phyloP scores from a whole-genome alignment of 148 eudicot genomes.

The Cornus florida region DNA sequence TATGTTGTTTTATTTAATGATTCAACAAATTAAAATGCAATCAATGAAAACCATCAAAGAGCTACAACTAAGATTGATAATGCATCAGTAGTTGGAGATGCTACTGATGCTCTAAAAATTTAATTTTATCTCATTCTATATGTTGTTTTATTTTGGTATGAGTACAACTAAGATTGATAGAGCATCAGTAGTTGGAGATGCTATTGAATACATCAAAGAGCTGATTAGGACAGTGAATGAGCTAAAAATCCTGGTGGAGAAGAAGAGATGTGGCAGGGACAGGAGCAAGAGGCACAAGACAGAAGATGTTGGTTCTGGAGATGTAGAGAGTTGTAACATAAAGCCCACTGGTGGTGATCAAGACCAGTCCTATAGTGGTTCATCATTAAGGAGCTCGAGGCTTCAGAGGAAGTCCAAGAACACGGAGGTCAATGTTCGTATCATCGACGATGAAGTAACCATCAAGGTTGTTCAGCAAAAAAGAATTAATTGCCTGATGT shows the following conservation, averaged over 20 bases:
- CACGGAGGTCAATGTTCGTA: slow-evolving; percentile 85
- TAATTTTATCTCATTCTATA: too few relatives aligned
- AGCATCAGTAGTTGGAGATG: slow-evolving; percentile 80
- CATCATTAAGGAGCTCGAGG: slow-evolving; percentile 75
- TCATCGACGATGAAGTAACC: slow-evolving; percentile 81
- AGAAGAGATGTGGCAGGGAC: slow-evolving; percentile 55
- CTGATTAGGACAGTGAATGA: slow-evolving; percentile 67
- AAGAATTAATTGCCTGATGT: too few relatives aligned
- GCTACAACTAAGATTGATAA: too few relatives aligned
- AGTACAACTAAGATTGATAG: slow-evolving; percentile 48
- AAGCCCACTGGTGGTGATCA: slow-evolving; percentile 37
- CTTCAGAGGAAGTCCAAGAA: slow-evolving; percentile 82
- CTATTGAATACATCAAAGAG: slow-evolving; percentile 75
- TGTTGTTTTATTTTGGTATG: too few relatives aligned
- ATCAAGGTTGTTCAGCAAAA: slow-evolving; percentile 86
- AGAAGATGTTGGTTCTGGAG: slow-evolving; percentile 26
- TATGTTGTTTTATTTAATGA: too few relatives aligned
- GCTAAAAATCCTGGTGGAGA: slow-evolving; percentile 67
- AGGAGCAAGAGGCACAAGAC: slow-evolving; percentile 62
- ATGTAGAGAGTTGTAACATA: slow-evolving; percentile 17
- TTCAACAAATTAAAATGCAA: too few relatives aligned
- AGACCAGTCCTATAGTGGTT: slow-evolving; percentile 37
- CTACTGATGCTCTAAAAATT: too few relatives aligned
- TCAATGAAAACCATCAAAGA: too few relatives aligned
- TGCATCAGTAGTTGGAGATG: too few relatives aligned